Evolutionary conservation across 2,329 filamentous ascomycete genomes (phyloP).

Genomic region (Clathrospora elynae): DNA sequence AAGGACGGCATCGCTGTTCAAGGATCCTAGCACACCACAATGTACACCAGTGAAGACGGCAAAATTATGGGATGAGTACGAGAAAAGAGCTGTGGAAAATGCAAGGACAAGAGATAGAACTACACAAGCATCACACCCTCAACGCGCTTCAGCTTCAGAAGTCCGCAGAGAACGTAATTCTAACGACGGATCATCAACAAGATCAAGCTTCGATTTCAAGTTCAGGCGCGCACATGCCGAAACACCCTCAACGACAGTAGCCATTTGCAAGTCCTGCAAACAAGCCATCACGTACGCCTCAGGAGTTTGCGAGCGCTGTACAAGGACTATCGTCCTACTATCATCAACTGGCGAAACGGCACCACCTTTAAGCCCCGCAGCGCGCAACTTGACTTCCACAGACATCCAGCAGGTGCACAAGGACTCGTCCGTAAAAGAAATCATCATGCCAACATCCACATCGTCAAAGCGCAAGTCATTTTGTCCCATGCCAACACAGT

Average conservation of each 20-base stretch:
- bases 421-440: constrained; percentile 21
- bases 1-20: constrained; percentile 35
- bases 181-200: constrained; percentile 10
- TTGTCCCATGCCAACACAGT: constrained; percentile 26
- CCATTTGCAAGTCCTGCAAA: constrained; percentile 41
- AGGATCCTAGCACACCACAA: constrained; percentile 34
- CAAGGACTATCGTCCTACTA: constrained; percentile 33
- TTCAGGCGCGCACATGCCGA: constrained; percentile 18
- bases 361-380: constrained; percentile 32
- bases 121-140: constrained; percentile 19
- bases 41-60: constrained; percentile 37
- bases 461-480: constrained; percentile 27
- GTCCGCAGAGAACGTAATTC: constrained; percentile 16
- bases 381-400: constrained; percentile 31
- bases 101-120: constrained; percentile 35
- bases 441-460: constrained; percentile 16
- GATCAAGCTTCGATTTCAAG: constrained; percentile 36
- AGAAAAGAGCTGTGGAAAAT: constrained; percentile 40
- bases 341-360: constrained; percentile 29
- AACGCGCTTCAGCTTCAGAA: constrained; percentile 29
- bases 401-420: constrained; percentile 29
- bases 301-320: constrained; percentile 41
- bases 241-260: constrained; percentile 26
- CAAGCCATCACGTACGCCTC: constrained; percentile 33
- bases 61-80: constrained; percentile 45